Evolutionary conservation across 106 monocot genomes (phyloP).

Genomic region (Allium fistulosum): DNA sequence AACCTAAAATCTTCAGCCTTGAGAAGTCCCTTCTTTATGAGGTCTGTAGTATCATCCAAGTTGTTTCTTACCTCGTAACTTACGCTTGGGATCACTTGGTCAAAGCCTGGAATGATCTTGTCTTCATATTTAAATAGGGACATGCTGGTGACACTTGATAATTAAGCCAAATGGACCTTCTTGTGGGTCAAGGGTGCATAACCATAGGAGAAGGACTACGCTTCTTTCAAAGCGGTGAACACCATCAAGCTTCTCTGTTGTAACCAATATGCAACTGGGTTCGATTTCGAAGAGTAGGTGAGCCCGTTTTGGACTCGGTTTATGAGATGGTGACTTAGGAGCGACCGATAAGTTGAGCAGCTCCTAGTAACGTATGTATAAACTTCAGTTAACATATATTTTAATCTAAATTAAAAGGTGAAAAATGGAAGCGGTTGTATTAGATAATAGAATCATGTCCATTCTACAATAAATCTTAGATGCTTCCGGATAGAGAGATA

Average conservation of each 20-base stretch:
- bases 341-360: too few relatives aligned
- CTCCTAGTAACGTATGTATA: too few relatives aligned
- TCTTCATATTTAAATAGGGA: conserved; percentile 48
- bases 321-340: conserved; percentile 17
- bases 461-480: too few relatives aligned
- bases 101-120: conserved; percentile 20
- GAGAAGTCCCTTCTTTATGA: conserved; percentile 58
- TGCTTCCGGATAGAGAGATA: too few relatives aligned
- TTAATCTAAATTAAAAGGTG: too few relatives aligned
- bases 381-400: too few relatives aligned
- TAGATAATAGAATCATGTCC: too few relatives aligned
- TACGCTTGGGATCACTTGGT: conserved; percentile 61
- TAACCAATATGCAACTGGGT: conserved; percentile 71
- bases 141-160: conserved; percentile 75
- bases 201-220: conserved; percentile 68
- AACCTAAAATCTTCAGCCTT: conserved; percentile 68
- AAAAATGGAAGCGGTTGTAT: too few relatives aligned
- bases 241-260: conserved; percentile 87
- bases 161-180: conserved; percentile 85
- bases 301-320: conserved; percentile 57
- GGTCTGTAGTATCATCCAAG: conserved; percentile 43
- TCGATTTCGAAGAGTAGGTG: conserved; percentile 73
- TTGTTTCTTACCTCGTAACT: conserved; percentile 49
- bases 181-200: conserved; percentile 49
- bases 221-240: conserved; percentile 67